phyloP scores from a whole-genome alignment of 1,284 basidiomycete species.

The Cutaneotrichosporon daszewskae region DNA sequence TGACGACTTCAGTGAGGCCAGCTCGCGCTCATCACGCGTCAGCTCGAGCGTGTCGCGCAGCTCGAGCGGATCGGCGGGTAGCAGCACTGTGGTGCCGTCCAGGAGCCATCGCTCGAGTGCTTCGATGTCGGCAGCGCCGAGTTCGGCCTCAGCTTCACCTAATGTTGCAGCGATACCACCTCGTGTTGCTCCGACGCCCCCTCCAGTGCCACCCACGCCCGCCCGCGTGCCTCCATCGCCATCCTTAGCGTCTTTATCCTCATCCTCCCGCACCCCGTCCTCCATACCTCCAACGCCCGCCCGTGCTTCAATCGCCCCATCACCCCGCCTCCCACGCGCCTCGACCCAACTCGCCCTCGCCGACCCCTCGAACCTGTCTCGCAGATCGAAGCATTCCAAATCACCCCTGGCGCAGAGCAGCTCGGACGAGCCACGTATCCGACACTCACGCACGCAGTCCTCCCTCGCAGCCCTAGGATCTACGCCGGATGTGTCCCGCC shows the following conservation, averaged over 20 bases:
- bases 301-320: neutral
- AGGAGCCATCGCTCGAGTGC: too few relatives aligned
- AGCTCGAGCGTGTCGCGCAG: conserved; percentile 2
- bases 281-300: neutral
- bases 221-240: too few relatives aligned
- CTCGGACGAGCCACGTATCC: conserved; percentile 22
- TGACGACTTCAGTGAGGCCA: neutral
- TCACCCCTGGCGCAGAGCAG: conserved; percentile 12
- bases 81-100: too few relatives aligned
- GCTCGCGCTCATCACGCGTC: neutral
- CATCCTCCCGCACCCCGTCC: neutral
- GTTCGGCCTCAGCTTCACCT: neutral
- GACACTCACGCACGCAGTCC: conserved; percentile 34
- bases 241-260: neutral
- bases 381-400: neutral
- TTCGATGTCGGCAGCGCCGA: neutral
- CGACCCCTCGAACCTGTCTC: neutral
- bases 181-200: too few relatives aligned
- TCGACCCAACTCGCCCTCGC: neutral
- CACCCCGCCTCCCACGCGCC: neutral
- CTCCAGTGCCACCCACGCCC: too few relatives aligned
- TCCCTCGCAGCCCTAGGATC: conserved; percentile 14
- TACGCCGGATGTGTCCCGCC: neutral
- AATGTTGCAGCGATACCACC: neutral
- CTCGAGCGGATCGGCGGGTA: neutral